Evolutionary conservation across 768 basidiomycete species (phyloP).

Genomic region (Tylopilus felleus): DNA sequence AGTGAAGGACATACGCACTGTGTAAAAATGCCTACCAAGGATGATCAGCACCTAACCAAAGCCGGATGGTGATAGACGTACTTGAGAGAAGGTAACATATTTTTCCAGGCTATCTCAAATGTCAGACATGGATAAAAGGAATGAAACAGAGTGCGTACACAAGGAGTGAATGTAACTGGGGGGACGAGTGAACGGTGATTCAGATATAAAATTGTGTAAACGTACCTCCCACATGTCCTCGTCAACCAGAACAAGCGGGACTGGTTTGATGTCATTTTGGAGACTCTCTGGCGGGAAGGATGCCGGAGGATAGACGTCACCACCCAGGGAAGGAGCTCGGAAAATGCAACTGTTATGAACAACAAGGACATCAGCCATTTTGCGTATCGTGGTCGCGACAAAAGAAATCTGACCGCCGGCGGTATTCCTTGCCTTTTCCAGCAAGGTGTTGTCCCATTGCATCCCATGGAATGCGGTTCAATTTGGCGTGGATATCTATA

Average conservation of each 20-base stretch:
- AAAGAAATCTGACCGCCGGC: constrained; percentile 37
- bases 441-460: constrained; percentile 40
- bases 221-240: constrained; percentile 49
- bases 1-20: constrained; percentile 9
- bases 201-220: background rate
- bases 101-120: constrained; percentile 37
- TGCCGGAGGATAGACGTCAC: constrained; percentile 47
- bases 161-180: constrained; percentile 55
- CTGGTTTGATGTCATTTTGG: constrained; percentile 12
- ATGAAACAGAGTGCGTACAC: constrained; percentile 40
- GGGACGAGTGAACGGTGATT: background rate
- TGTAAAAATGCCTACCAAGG: constrained; percentile 22
- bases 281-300: constrained; percentile 44
- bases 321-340: constrained; percentile 33
- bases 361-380: background rate
- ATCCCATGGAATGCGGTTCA: constrained; percentile 45
- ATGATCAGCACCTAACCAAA: background rate
- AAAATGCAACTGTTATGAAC: constrained; percentile 40
- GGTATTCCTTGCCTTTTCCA: constrained; percentile 51
- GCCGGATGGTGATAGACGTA: background rate
- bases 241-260: constrained; percentile 35
- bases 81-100: constrained; percentile 29
- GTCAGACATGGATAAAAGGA: constrained; percentile 28
- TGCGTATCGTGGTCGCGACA: background rate
- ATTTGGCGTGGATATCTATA: constrained; percentile 46